These are phyloP conservation scores for Calonectria pauciramosa DNA, from an alignment of 2,329 filamentous ascomycete genomes.

Conservation along the genomic window DNA sequence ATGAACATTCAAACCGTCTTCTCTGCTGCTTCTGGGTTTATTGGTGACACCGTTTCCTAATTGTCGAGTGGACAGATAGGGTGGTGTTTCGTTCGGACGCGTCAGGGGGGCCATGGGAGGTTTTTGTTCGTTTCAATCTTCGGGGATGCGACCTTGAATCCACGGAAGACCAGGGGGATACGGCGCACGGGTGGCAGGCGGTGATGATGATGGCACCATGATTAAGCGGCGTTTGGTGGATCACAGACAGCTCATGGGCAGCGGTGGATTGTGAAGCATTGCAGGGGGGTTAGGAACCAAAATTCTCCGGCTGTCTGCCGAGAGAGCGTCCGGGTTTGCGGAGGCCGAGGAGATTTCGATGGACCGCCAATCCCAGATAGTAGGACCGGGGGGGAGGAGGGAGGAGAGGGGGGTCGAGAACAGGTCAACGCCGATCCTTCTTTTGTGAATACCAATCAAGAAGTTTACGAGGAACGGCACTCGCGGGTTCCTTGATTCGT, in stretches of 20 bases:
- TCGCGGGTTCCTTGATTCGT: background rate
- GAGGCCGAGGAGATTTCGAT: constrained; percentile 1
- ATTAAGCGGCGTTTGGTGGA: background rate
- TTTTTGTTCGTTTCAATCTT: constrained; percentile 16
- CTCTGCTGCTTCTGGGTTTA: background rate
- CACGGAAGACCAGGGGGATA: background rate
- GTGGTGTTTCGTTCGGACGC: background rate
- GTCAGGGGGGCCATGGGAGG: background rate
- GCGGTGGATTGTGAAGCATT: background rate
- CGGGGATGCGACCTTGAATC: constrained; percentile 15
- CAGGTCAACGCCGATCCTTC: background rate
- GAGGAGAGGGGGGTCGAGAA: too few species aligned
- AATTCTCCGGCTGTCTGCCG: constrained; percentile 1
- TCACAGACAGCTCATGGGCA: background rate
- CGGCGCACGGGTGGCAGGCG: background rate
- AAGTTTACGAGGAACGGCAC: background rate
- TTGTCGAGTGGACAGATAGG: background rate
- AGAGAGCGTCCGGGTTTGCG: background rate
- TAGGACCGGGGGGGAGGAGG: background rate
- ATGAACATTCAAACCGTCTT: background rate
- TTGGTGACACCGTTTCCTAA: background rate
- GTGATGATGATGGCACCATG: background rate
- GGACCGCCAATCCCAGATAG: background rate
- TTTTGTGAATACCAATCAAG: background rate
- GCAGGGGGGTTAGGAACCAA: background rate